Base-by-base conservation (phyloP, 2,329 filamentous ascomycete species). In the Trichoderma sp. region DNA sequence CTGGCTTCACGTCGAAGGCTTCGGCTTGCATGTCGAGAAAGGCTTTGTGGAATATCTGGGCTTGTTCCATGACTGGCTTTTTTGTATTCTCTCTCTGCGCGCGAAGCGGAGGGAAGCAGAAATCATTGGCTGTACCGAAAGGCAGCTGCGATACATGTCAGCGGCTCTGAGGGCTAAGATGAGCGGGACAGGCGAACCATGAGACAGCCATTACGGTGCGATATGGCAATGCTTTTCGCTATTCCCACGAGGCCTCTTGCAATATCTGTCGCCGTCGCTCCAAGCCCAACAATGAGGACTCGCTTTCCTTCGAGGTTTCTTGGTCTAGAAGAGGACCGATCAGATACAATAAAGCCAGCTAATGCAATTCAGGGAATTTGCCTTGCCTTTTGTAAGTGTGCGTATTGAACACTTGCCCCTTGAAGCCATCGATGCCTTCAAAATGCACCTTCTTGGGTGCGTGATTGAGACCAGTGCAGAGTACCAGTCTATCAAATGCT, bases 281-380 rank as follows among this genome's bases (percentile, higher is more conserved):
- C 78, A 9, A 82, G 71, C 9, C 81, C 81, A 2, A 83, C 71
- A 1, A 83, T 70, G 6, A 83, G 67, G 4, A 83, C 78, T 7
- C 72, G 77, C 67, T 80, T 78, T 1, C 67, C 70, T 0, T 52
- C 21, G 24, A 72, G 70, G 4, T 52, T 26, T 10, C 71, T 67
- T 5, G 70, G 68, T 17, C 71, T 72, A 19, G 3, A 3, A n/a
- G 3, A 26, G 21, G 21, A 24, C 21, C 19, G 30, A 39, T 58
- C 34, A 58, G 24, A 28, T 2, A 12, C 9, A 12, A 12, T 1
- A 17, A 6, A 7, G 5, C 30, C 2, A 9, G 15, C 2, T 10
- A 4, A 9, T 50, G 7, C 4, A n/a, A 7, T 19, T 5, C 17
- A 34, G 7, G 7, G 30, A 2, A 7, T 39, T 5, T 9, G 5